Percentiles rank a stretch among this genome's conserved stretches.
Conservation (phyloP, 495 filamentous ascomycete genomes). For the Corynascus novoguineensis region DNA sequence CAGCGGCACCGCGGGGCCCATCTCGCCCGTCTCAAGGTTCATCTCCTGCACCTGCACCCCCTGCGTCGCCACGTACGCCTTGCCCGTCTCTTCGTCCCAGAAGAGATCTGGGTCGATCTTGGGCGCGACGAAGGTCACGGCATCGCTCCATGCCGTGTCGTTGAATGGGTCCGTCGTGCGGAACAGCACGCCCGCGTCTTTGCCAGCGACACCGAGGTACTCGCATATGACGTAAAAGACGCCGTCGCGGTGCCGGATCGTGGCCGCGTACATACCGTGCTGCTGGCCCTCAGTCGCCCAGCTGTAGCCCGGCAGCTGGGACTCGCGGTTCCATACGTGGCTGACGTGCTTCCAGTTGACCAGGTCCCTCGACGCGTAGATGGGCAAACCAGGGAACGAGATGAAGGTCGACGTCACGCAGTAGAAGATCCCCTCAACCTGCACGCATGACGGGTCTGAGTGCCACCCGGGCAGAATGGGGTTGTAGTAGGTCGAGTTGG, state of each 20-base stretch:
- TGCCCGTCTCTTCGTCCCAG: conserved; percentile 46
- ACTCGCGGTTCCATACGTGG: conserved; percentile 21
- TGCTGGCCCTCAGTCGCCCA: conserved; percentile 22
- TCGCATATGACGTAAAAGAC: conserved; percentile 41
- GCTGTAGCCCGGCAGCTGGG: conserved; percentile 21
- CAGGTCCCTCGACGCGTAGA: conserved; percentile 34
- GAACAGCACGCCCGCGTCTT: conserved; percentile 29
- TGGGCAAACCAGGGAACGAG: conserved; percentile 32
- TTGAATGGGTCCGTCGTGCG: conserved; percentile 26
- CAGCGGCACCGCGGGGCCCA: conserved; percentile 37
- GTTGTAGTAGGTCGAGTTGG: conserved; percentile 29
- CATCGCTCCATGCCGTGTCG: conserved; percentile 35
- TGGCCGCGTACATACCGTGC: conserved; percentile 33
- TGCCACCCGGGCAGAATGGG: conserved; percentile 35
- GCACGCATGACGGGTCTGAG: conserved; percentile 31
- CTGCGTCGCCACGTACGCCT: conserved; percentile 37
- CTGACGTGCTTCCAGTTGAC: conserved; percentile 33
- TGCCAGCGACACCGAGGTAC: conserved; percentile 24
- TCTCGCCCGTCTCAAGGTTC: conserved; percentile 36
- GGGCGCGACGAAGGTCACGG: conserved; percentile 30
- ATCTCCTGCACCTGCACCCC: conserved; percentile 38
- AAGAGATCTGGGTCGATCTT: conserved; percentile 42
- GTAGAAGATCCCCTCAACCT: conserved; percentile 32
- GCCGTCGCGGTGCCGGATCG: conserved; percentile 31
- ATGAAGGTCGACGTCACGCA: conserved; percentile 36